Percentiles rank a stretch among this genome's conserved stretches.
phyloP scores from a whole-genome alignment of 352 stramenopile species.

The Globisporangium lucens region DNA sequence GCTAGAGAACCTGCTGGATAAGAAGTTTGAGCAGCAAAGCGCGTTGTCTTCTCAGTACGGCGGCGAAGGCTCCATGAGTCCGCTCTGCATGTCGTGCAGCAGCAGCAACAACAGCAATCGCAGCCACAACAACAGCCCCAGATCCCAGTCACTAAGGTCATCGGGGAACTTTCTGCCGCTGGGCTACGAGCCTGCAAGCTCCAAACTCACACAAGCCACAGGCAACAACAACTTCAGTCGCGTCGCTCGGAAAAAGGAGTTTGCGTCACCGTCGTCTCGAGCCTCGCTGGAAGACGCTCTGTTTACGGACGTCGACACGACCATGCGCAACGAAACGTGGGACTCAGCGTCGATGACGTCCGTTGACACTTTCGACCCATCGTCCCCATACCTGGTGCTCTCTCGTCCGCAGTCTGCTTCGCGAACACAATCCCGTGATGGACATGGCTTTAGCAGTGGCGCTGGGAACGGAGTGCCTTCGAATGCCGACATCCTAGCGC shows the following conservation, averaged over 20 bases:
- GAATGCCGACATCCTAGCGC: slow-evolving; percentile 18
- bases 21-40: slow-evolving; percentile 51
- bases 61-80: slow-evolving; percentile 17
- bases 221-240: slow-evolving; percentile 13
- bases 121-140: neutral
- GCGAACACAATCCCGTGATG: neutral
- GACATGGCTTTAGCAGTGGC: neutral
- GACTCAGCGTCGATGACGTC: slow-evolving; percentile 35
- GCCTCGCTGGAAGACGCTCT: slow-evolving; percentile 22
- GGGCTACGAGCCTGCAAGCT: neutral
- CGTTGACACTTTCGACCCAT: slow-evolving; percentile 28
- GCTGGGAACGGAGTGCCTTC: slow-evolving; percentile 4
- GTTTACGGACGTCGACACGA: slow-evolving; percentile 38
- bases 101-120: slow-evolving; percentile 1
- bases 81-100: slow-evolving; percentile 27
- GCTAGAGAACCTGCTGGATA: slow-evolving; percentile 49
- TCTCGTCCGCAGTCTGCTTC: slow-evolving; percentile 16
- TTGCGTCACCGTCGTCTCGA: slow-evolving; percentile 20
- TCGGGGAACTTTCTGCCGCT: neutral
- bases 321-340: slow-evolving; percentile 32
- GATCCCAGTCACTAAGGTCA: slow-evolving; percentile 15
- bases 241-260: slow-evolving; percentile 23
- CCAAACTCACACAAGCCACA: slow-evolving; percentile 15
- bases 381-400: slow-evolving; percentile 12
- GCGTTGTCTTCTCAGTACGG: slow-evolving; percentile 1